Conservation (phyloP, 176 grass and related monocot species). For the Aegilops umbellulata region DNA sequence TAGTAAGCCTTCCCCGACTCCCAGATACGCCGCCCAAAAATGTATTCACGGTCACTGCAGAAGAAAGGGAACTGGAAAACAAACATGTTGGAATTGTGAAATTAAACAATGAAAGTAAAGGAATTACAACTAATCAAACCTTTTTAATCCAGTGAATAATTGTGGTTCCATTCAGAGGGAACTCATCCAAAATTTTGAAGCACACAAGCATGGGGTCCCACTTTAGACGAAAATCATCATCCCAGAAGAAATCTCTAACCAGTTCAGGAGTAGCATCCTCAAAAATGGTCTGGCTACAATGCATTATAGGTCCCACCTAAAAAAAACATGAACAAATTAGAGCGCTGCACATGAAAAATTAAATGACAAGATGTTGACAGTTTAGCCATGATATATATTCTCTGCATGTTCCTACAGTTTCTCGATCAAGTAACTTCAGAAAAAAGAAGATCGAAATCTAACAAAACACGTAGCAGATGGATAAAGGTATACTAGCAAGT, state of each 20-base stretch:
- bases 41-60: conserved; percentile 98
- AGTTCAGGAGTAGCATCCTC: conserved; percentile 98
- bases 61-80: conserved; percentile 93
- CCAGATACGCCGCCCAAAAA: conserved; percentile 95
- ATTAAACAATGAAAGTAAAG: conserved; percentile 19
- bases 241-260: conserved; percentile 99
- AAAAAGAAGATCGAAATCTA: conserved; percentile 2
- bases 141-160: conserved; percentile 99
- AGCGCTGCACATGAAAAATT: not conserved
- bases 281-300: conserved; percentile 79
- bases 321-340: conserved; percentile 15
- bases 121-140: conserved; percentile 37
- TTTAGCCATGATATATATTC: conserved; percentile 18
- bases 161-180: conserved; percentile 72
- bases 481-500: not conserved
- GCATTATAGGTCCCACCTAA: conserved; percentile 87
- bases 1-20: conserved; percentile 84
- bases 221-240: conserved; percentile 90
- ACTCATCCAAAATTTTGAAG: conserved; percentile 79
- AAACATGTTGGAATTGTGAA: conserved; percentile 26
- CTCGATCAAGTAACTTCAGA: not conserved
- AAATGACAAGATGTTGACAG: conserved; percentile 6
- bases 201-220: conserved; percentile 94
- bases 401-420: not conserved
- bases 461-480: not conserved